Evolutionary conservation across 2,329 filamentous ascomycete genomes (phyloP).

Genomic region (Berkeleyomyces rouxiae): DNA sequence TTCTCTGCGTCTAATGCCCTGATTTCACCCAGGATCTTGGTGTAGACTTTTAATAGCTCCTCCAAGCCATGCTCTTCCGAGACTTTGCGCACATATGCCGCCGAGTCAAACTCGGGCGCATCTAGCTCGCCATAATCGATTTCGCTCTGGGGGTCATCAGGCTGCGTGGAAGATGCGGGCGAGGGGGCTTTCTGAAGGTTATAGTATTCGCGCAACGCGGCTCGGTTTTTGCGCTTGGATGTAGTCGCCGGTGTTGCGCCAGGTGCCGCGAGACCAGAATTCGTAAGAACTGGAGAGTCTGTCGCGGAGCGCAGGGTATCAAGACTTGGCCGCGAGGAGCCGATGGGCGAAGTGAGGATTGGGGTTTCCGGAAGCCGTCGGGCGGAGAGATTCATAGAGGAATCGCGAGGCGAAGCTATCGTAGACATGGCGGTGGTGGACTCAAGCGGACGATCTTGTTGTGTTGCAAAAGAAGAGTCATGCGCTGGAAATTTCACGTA

Average conservation of each 20-base stretch:
- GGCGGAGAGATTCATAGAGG: slow-evolving; percentile 27
- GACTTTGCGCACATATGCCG: slow-evolving; percentile 47
- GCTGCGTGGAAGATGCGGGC: neutral
- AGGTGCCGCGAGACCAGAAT: slow-evolving; percentile 18
- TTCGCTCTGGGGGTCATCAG: slow-evolving; percentile 28
- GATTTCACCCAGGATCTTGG: slow-evolving; percentile 61
- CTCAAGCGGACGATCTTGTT: neutral
- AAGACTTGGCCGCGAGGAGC: slow-evolving; percentile 59
- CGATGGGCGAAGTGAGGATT: slow-evolving; percentile 39
- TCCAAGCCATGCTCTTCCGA: slow-evolving; percentile 47
- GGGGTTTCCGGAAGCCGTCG: slow-evolving; percentile 35
- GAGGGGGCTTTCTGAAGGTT: slow-evolving; percentile 39
- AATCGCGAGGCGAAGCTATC: slow-evolving; percentile 45
- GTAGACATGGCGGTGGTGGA: slow-evolving; percentile 36
- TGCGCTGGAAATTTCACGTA: neutral
- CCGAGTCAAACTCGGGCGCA: slow-evolving; percentile 51
- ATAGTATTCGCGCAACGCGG: slow-evolving; percentile 87
- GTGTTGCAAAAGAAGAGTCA: neutral
- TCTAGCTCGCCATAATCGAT: slow-evolving; percentile 59
- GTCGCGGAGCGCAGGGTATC: slow-evolving; percentile 46
- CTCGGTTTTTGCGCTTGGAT: slow-evolving; percentile 51
- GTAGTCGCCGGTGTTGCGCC: slow-evolving; percentile 16
- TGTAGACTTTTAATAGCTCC: slow-evolving; percentile 54
- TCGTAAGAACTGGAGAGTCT: slow-evolving; percentile 28
- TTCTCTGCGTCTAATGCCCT: slow-evolving; percentile 84